phyloP scores from a whole-genome alignment of 2,329 filamentous ascomycete genomes.

The Hypomyces perniciosus region DNA sequence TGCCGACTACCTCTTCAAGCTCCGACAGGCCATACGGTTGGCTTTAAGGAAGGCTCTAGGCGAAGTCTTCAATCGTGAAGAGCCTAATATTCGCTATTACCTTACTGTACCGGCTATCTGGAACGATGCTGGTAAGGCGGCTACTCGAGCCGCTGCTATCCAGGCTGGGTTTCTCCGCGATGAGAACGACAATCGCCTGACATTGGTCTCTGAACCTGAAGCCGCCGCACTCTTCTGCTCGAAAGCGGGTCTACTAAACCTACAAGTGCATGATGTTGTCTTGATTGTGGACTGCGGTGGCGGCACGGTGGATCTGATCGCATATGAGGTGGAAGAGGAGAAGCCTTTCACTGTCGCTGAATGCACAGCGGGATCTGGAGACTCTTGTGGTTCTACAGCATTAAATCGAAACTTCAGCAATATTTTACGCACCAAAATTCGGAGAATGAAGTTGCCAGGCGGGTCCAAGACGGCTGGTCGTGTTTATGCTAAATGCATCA shows the following conservation, averaged over 20 bases:
- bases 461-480: conserved; percentile 96
- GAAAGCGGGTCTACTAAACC: conserved; percentile 89
- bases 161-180: conserved; percentile 95
- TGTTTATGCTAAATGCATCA: conserved; percentile 98
- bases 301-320: conserved; percentile 97
- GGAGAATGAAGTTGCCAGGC: conserved; percentile 98
- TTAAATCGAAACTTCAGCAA: conserved; percentile 98
- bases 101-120: conserved; percentile 98
- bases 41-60: conserved; percentile 93
- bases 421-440: conserved; percentile 92
- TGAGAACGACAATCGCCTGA: conserved; percentile 94
- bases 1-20: conserved; percentile 98
- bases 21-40: conserved; percentile 92
- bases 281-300: conserved; percentile 97
- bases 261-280: conserved; percentile 96
- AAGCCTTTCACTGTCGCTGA: conserved; percentile 95
- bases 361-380: conserved; percentile 93
- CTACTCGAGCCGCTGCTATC: conserved; percentile 89
- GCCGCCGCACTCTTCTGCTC: conserved; percentile 96
- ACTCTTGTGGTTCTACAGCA: conserved; percentile 96
- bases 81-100: conserved; percentile 96
- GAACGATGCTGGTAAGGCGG: conserved; percentile 98
- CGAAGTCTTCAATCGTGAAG: conserved; percentile 96
- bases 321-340: conserved; percentile 97
- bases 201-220: conserved; percentile 92